Conservation (phyloP, 2,329 filamentous ascomycete genomes). For the Botrytis medusae region DNA sequence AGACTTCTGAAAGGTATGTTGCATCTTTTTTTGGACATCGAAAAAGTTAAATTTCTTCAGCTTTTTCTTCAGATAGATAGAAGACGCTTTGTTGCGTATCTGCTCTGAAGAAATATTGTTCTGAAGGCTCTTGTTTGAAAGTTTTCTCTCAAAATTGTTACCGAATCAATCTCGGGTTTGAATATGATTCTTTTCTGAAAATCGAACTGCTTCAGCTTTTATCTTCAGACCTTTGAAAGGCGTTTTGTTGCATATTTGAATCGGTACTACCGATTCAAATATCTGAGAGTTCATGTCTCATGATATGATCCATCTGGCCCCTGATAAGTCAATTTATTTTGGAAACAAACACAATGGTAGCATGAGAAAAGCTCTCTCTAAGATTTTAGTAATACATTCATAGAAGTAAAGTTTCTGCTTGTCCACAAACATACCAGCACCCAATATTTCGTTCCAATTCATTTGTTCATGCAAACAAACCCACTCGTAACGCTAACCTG, state of each 20-base stretch:
- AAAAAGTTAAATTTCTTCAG: too few species aligned
- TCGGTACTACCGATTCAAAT: background rate
- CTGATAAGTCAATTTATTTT: background rate
- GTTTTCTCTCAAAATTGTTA: too few species aligned
- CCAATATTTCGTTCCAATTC: background rate
- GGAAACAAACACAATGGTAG: background rate
- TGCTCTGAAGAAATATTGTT: background rate
- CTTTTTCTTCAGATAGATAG: background rate
- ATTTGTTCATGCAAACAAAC: background rate
- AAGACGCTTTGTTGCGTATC: background rate
- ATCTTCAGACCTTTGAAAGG: background rate
- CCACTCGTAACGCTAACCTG: conserved; percentile 10
- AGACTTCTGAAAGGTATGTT: too few species aligned
- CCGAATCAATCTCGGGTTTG: too few species aligned
- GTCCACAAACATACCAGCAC: background rate
- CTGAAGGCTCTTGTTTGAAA: background rate
- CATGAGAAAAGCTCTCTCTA: background rate
- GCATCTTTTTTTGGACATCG: background rate
- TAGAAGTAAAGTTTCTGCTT: background rate
- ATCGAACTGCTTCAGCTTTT: background rate
- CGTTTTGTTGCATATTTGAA: background rate
- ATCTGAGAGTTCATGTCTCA: background rate
- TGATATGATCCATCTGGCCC: background rate
- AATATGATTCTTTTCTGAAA: background rate
- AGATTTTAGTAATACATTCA: background rate